phyloP scores from a whole-genome alignment of 2,329 filamentous ascomycete species.

The Nemania diffusa region DNA sequence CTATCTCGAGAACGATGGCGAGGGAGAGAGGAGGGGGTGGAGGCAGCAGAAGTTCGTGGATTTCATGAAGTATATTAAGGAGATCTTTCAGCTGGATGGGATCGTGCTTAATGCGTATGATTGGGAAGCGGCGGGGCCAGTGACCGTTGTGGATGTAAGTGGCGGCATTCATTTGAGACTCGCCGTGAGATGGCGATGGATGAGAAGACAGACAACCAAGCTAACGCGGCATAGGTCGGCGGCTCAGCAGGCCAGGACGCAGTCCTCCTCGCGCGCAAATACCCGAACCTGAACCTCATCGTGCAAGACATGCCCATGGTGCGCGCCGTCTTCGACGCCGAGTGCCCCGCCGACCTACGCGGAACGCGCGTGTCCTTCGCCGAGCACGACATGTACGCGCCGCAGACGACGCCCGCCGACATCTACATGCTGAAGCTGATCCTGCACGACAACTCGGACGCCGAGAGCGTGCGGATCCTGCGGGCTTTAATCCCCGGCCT shows the following conservation, averaged over 20 bases:
- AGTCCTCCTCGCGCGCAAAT: conserved; percentile 54
- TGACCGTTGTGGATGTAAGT: conserved; percentile 56
- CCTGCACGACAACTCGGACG: conserved; percentile 66
- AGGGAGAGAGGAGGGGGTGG: conserved; percentile 53
- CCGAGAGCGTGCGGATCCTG: conserved; percentile 54
- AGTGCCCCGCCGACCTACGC: conserved; percentile 49
- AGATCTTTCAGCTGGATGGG: conserved; percentile 53
- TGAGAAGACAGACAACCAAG: conserved; percentile 20
- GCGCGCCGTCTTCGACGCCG: conserved; percentile 50
- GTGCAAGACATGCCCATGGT: conserved; percentile 59
- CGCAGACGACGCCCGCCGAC: conserved; percentile 55
- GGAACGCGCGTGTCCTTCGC: conserved; percentile 51
- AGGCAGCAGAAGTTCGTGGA: conserved; percentile 53
- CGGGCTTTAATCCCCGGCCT: conserved; percentile 57
- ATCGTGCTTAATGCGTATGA: conserved; percentile 50
- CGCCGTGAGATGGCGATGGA: too few relatives aligned
- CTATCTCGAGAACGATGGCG: conserved; percentile 54
- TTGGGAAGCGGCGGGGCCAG: conserved; percentile 52
- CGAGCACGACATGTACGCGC: conserved; percentile 54
- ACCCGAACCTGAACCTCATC: conserved; percentile 54
- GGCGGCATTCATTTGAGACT: neutral
- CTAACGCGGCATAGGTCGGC: conserved; percentile 51
- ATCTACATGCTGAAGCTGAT: conserved; percentile 65
- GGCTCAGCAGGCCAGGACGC: conserved; percentile 56
- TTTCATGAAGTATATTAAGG: conserved; percentile 55